phyloP scores from a whole-genome alignment of 2,329 filamentous ascomycete genomes.

The Aspergillus sp. region DNA sequence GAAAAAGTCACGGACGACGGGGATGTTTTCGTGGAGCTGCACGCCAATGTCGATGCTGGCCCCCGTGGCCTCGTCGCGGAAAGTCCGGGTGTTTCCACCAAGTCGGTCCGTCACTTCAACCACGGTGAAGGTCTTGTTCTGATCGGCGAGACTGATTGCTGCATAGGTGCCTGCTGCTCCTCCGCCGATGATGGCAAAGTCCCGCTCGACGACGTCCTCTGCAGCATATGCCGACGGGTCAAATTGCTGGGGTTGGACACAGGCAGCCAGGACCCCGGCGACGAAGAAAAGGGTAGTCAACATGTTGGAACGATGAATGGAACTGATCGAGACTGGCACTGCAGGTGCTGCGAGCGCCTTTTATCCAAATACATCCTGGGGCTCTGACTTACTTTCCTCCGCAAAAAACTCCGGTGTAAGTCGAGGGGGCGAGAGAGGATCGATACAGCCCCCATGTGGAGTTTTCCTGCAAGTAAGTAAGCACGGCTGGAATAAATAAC shows the following conservation, averaged over 20 bases:
- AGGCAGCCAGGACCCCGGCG: not conserved
- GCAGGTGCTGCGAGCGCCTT: not conserved
- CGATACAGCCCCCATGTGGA: not conserved
- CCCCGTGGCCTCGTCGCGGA: constrained; percentile 18
- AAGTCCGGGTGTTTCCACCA: constrained; percentile 30
- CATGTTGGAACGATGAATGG: not conserved
- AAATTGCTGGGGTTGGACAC: not conserved
- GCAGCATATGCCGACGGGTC: not conserved
- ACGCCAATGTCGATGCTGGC: constrained; percentile 30
- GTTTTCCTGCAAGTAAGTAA: not conserved
- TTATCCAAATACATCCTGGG: not conserved
- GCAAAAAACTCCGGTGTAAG: not conserved
- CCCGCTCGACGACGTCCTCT: not conserved
- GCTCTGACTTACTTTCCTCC: not conserved
- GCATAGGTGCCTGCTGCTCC: constrained; percentile 31
- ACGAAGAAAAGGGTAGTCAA: not conserved
- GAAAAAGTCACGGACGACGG: constrained; percentile 23
- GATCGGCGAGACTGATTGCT: constrained; percentile 26
- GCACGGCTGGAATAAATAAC: no score
- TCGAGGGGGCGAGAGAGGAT: not conserved
- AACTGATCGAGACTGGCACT: not conserved
- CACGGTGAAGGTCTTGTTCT: constrained; percentile 25
- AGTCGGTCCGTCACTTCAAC: constrained; percentile 25
- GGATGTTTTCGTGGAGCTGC: constrained; percentile 21
- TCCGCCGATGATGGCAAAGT: constrained; percentile 32